A percentile compares a stretch with the other conserved stretches of the same genome.
Evolutionary conservation across 768 basidiomycete genomes (phyloP).

Genomic region (Lactarius tabidus): DNA sequence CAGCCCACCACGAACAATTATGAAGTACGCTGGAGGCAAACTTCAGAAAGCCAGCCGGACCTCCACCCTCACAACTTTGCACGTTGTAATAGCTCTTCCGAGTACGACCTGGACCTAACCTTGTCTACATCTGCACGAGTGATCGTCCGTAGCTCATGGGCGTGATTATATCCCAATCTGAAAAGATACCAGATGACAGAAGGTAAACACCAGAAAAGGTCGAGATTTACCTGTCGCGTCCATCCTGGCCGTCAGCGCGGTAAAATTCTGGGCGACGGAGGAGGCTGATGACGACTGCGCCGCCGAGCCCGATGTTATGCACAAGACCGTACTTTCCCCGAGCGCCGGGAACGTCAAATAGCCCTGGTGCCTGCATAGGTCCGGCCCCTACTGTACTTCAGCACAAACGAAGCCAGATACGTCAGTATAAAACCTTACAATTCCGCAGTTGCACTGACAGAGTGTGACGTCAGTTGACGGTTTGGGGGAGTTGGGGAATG

Average conservation of each 20-base stretch:
- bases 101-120: constrained; percentile 66
- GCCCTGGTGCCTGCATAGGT: constrained; percentile 73
- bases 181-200: background rate
- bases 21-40: background rate
- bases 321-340: constrained; percentile 78
- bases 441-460: constrained; percentile 66
- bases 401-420: background rate
- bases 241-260: constrained; percentile 60
- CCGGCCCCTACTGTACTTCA: constrained; percentile 59
- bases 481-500: background rate
- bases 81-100: constrained; percentile 39
- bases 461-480: background rate
- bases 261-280: constrained; percentile 77
- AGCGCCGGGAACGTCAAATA: constrained; percentile 57
- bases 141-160: constrained; percentile 56
- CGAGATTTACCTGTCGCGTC: constrained; percentile 51
- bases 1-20: background rate
- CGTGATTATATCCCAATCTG: constrained; percentile 78
- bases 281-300: constrained; percentile 72
- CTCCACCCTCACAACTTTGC: constrained; percentile 42
- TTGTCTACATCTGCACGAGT: constrained; percentile 65
- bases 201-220: background rate
- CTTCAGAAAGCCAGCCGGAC: background rate
- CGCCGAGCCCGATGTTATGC: constrained; percentile 82
- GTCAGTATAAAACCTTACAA: constrained; percentile 38